Evolutionary conservation across 352 stramenopile genomes (phyloP), one percentile per base, ranked within the genome.

Genomic region (Albugo candida): DNA sequence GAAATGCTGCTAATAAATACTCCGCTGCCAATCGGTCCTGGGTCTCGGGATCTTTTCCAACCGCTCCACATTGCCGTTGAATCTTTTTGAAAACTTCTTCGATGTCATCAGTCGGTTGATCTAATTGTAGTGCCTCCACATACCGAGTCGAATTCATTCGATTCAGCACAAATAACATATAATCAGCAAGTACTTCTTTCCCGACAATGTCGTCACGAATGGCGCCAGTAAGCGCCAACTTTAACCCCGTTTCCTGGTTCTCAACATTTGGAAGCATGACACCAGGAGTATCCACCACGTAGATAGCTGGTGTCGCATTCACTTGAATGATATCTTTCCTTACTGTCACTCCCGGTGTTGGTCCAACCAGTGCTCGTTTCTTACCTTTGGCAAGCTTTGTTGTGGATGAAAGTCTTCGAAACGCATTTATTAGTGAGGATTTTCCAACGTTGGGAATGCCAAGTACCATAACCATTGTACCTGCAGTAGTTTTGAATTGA

Each of bases 401-500:
- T 20, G 68, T 83, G 43, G 67, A 71, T 35, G 74, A 86, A 5
- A 87, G 52, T 0, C 73, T 62, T 11, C 76, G 67, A 36, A 92
- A 88, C 51, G 84, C 73, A 45, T 92, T 92, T 52, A 93, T 93
- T 20, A 93, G 75, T 5, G 78, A 92, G 18, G 70, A 86, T 52
- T 93, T 93, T 47, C 81, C 81, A n/a, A 93, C 81, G 53, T 93
- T 93, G 13, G 81, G 81, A 47, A 93, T 86, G 11, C 81, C 81
- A 4, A 86, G 67, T 19, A 93, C 76, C 73, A 92, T 92, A 52
- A 86, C 72, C 64, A 92, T 84, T 13, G 78, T 81, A 18, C 75
- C 75, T n/a, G 73, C 78, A 5, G 78, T 88, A 51, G 64, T 75
- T 53, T 75, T 83, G 62, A 91, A 91, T 53, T 91, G 75, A 39